These are phyloP conservation scores for Nectriaceae sp. DNA, from an alignment of 2,329 filamentous ascomycete genomes.

Conservation along the genomic window DNA sequence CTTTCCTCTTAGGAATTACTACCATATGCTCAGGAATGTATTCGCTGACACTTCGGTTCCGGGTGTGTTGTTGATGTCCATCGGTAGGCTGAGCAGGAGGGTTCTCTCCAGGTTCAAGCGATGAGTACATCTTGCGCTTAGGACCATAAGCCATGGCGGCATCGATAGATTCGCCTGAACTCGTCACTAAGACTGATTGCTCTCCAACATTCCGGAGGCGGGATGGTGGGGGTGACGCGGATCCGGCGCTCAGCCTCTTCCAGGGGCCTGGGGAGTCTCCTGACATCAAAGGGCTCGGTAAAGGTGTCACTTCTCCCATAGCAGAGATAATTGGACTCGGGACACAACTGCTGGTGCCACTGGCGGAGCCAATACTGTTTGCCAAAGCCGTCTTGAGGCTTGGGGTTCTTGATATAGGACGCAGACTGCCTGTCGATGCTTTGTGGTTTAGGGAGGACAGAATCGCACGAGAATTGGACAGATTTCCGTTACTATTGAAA, in stretches of 20 bases:
- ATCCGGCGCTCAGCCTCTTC: slow-evolving; percentile 54
- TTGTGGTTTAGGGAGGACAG: slow-evolving; percentile 29
- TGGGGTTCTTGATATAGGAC: slow-evolving; percentile 58
- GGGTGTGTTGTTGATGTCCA: slow-evolving; percentile 49
- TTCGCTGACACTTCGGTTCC: slow-evolving; percentile 86
- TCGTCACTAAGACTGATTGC: slow-evolving; percentile 48
- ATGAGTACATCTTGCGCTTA: slow-evolving; percentile 58
- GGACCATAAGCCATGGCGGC: slow-evolving; percentile 52
- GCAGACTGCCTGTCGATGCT: slow-evolving; percentile 38
- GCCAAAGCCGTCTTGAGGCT: slow-evolving; percentile 60
- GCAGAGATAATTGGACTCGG: slow-evolving; percentile 74
- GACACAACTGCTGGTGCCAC: slow-evolving; percentile 66
- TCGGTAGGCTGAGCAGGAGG: slow-evolving; percentile 40
- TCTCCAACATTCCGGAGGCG: slow-evolving; percentile 31
- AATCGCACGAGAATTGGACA: slow-evolving; percentile 32
- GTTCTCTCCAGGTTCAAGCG: slow-evolving; percentile 32
- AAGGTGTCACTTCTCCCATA: slow-evolving; percentile 76
- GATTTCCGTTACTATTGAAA: slow-evolving; percentile 36
- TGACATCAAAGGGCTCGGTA: slow-evolving; percentile 73
- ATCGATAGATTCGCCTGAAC: slow-evolving; percentile 54
- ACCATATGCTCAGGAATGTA: slow-evolving; percentile 75
- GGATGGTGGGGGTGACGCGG: slow-evolving; percentile 42
- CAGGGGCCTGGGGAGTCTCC: slow-evolving; percentile 68
- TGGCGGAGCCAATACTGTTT: slow-evolving; percentile 50
- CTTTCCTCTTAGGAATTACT: slow-evolving; percentile 69